These are phyloP conservation scores for Tieghemostelium lacteum DNA, from an alignment of 78 protist genomes.

Conservation along the genomic window DNA sequence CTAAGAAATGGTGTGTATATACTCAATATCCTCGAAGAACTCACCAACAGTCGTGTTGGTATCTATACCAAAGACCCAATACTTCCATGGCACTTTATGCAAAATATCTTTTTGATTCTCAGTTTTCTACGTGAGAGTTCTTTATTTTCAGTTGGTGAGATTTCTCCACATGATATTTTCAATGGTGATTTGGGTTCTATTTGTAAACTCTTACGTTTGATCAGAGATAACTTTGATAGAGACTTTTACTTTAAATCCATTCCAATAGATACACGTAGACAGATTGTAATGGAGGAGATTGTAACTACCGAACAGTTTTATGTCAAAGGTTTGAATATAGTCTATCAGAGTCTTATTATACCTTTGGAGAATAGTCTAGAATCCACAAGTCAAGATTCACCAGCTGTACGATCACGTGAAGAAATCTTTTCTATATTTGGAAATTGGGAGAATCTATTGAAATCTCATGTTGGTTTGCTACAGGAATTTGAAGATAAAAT, in stretches of 20 bases:
- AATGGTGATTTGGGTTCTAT: conserved; percentile 46
- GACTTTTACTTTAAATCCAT: conserved; percentile 35
- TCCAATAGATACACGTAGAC: conserved; percentile 58
- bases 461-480: conserved; percentile 16
- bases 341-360: conserved; percentile 37
- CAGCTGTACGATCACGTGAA: conserved; percentile 9
- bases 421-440: conserved; percentile 73
- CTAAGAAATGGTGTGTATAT: conserved; percentile 42
- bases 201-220: conserved; percentile 18
- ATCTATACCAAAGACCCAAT: conserved; percentile 33
- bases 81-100: conserved; percentile 78
- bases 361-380: conserved; percentile 16
- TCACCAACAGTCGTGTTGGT: conserved; percentile 40
- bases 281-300: conserved; percentile 73
- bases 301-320: conserved; percentile 62
- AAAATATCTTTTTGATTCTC: conserved; percentile 31
- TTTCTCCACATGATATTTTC: conserved; percentile 54
- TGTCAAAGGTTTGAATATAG: conserved; percentile 37
- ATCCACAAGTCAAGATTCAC: not conserved
- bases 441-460: conserved; percentile 63
- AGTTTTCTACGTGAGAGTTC: conserved; percentile 59
- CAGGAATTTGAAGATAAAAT: conserved; percentile 46
- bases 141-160: not conserved
- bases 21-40: conserved; percentile 12
- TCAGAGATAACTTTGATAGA: conserved; percentile 60